A percentile compares a stretch with the other conserved stretches of the same genome.
Conservation (phyloP, 1,284 basidiomycete genomes). For the Phylloporus sp. region DNA sequence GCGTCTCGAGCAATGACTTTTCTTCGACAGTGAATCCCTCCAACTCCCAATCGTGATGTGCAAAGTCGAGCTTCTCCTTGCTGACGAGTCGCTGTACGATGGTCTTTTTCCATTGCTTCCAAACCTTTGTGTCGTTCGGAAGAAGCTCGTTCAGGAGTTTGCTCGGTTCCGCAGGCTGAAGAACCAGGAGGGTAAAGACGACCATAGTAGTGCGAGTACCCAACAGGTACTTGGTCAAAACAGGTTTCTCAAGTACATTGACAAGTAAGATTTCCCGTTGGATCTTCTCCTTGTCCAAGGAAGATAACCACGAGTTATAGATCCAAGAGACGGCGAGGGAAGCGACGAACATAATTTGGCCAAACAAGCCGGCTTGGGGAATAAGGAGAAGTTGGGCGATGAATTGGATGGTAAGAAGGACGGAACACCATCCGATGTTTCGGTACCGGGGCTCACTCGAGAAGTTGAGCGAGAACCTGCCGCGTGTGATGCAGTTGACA, state of each 20-base stretch:
- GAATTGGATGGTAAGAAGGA: constrained; percentile 40
- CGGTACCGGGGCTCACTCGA: constrained; percentile 27
- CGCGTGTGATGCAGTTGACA: constrained; percentile 41
- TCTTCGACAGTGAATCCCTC: constrained; percentile 24
- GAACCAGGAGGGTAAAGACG: constrained; percentile 39
- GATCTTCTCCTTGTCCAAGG: constrained; percentile 37
- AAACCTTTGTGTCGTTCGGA: constrained; percentile 42
- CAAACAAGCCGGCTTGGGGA: constrained; percentile 41
- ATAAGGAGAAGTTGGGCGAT: constrained; percentile 40
- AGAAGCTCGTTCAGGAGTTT: constrained; percentile 38
- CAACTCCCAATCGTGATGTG: constrained; percentile 33
- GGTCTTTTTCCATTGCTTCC: constrained; percentile 36
- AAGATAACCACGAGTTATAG: constrained; percentile 37
- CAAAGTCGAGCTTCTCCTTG: constrained; percentile 36
- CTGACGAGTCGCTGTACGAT: constrained; percentile 24
- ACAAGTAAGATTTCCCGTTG: constrained; percentile 35
- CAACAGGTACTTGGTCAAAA: constrained; percentile 37
- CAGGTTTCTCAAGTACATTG: constrained; percentile 31
- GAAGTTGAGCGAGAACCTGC: constrained; percentile 38
- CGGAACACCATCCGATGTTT: constrained; percentile 37
- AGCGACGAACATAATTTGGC: constrained; percentile 42
- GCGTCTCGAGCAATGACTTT: constrained; percentile 26
- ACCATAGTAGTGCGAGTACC: constrained; percentile 40
- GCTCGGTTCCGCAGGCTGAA: constrained; percentile 31
- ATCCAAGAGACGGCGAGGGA: constrained; percentile 37